Conservation (phyloP, 345 rosid species). For the Euphorbia lathyris region DNA sequence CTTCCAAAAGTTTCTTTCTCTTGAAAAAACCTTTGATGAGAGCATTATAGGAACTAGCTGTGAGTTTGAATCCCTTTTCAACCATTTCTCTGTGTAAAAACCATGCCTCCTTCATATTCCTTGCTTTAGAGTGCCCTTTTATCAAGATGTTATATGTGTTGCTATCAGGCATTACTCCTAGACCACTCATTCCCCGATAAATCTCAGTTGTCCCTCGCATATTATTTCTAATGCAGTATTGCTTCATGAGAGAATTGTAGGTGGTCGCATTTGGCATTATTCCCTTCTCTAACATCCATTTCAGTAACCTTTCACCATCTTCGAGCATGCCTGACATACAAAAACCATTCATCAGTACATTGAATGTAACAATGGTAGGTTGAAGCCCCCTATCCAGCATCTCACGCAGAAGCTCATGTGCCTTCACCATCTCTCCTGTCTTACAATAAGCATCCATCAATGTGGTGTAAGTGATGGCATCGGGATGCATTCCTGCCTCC, state of each 20-base stretch:
- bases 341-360: conserved; percentile 87
- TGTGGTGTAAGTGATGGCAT: conserved; percentile 72
- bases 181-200: conserved; percentile 55
- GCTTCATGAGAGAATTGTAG: conserved; percentile 82
- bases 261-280: conserved; percentile 70
- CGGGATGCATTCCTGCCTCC: conserved; percentile 53
- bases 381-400: conserved; percentile 75
- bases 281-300: conserved; percentile 86
- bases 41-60: conserved; percentile 57
- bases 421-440: conserved; percentile 61
- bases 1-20: conserved; percentile 70
- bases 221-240: conserved; percentile 53
- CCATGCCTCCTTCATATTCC: conserved; percentile 98
- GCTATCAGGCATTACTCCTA: conserved; percentile 63
- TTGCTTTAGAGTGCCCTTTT: conserved; percentile 90
- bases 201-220: conserved; percentile 48
- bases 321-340: conserved; percentile 76
- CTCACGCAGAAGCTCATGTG: conserved; percentile 58
- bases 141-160: conserved; percentile 78
- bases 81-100: conserved; percentile 66
- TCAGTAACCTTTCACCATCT: conserved; percentile 70
- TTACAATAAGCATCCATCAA: conserved; percentile 83
- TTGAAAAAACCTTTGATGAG: conserved; percentile 71
- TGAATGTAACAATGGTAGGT: conserved; percentile 77
- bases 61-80: conserved; percentile 54